Evolutionary conservation across 345 rosid genomes (phyloP).

Genomic region (Bruguiera parviflora): DNA sequence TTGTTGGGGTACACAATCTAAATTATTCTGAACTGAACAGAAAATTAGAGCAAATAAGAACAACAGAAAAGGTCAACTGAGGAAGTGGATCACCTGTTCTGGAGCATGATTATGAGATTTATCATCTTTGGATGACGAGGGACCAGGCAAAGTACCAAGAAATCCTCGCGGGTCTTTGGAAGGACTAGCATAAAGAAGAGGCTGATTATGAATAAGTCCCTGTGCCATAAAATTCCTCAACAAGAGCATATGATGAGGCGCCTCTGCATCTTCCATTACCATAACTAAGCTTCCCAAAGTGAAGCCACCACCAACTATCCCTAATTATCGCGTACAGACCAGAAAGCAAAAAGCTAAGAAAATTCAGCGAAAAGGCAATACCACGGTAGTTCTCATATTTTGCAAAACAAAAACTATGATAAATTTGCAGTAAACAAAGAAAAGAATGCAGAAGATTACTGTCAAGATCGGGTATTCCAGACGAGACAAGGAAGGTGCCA

Average conservation of each 20-base stretch:
- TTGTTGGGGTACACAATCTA: not conserved
- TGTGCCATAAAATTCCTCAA: slow-evolving; percentile 95
- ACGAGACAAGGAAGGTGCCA: slow-evolving; percentile 62
- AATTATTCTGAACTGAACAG: not conserved
- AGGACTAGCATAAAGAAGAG: slow-evolving; percentile 82
- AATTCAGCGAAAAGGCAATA: not conserved
- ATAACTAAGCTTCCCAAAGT: slow-evolving; percentile 79
- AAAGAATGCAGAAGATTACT: slow-evolving; percentile 38
- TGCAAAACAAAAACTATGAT: not conserved
- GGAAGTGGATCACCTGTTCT: slow-evolving; percentile 46
- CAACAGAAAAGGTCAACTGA: not conserved
- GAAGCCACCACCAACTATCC: slow-evolving; percentile 80
- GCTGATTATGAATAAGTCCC: slow-evolving; percentile 79
- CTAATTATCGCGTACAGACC: slow-evolving; percentile 30
- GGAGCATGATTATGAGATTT: slow-evolving; percentile 39
- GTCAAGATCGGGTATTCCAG: slow-evolving; percentile 90
- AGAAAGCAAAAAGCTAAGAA: slow-evolving; percentile 11
- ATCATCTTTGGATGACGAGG: slow-evolving; percentile 55
- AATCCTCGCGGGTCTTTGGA: slow-evolving; percentile 77
- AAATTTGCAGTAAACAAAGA: not conserved
- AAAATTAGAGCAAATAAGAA: not conserved
- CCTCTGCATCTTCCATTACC: slow-evolving; percentile 98
- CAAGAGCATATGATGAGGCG: slow-evolving; percentile 96
- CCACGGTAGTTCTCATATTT: too few species aligned
- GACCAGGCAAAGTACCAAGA: slow-evolving; percentile 83